Base-by-base conservation (phyloP, 1,139 yeast genomes). In the Yamadazyma mexicana region DNA sequence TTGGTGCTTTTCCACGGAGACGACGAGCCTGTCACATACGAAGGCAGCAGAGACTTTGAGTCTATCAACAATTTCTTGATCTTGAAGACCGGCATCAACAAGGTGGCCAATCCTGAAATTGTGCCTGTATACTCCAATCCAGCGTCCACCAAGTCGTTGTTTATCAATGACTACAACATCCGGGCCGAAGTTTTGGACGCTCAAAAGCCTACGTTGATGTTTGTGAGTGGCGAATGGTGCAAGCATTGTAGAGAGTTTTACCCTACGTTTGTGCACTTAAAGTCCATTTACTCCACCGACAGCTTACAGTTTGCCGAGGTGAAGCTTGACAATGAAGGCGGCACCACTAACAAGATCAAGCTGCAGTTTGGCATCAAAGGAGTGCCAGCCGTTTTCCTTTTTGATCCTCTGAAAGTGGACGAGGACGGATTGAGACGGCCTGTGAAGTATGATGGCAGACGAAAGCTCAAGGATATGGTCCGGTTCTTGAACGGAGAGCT, bases 171-270 rank as follows among this genome's bases (percentile, higher is more conserved):
- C 47, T 60, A 67, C 37, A 75, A 71, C 45, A 77, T 86, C 53
- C 75, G 77, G 39, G 71, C 66, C 7, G 58, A 75, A 25, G 83
- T 81, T 10, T 58, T 77, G 39, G 64, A 70, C 12, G 71, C 82
- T 1, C 81, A 77, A 9, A 77, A 83, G 50, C 78, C 75, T 42
- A 71, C 88, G 0, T 69, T 86, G 43, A 83, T 86, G 41, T 84
- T 85, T 45, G 83, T 84, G 52, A 83, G 83, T 51, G 87, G 92
- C 25, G 77, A 76, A 38, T 86, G 94, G 95, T 86, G 95, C 57
- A 75, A 83, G 39, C 89, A 85, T 62, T 86, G 94, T 63, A 77
- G 78, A 60, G 72, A 67, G 41, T 62, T 86, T 56, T 72, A 73
- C 50, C 94, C 94, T 7, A 68, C 69, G 7, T 79, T 79, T 58